Conservation (phyloP, 352 stramenopile species). For the Globisporangium lucens region DNA sequence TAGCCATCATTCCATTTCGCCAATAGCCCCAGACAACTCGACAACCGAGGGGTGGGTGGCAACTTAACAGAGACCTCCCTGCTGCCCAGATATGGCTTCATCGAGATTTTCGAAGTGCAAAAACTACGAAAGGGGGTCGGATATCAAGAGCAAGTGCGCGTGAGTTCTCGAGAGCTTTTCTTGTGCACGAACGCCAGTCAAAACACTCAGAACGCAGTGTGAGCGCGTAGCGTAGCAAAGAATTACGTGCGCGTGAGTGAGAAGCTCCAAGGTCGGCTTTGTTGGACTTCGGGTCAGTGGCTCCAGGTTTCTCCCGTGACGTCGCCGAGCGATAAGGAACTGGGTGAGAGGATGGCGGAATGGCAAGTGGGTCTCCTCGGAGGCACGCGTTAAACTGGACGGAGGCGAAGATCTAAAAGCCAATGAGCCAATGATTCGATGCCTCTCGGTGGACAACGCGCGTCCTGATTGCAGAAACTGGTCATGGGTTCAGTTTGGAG, state of each 20-base stretch:
- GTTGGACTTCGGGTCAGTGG: too few relatives aligned
- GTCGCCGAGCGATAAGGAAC: not conserved
- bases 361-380: not conserved
- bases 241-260: not conserved
- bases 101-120: not conserved
- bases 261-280: not conserved
- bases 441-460: conserved; percentile 1
- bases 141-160: not conserved
- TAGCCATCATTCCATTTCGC: not conserved
- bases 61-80: not conserved
- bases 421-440: not conserved
- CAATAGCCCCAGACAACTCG: not conserved
- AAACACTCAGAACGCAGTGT: not conserved
- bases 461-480: not conserved
- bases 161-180: not conserved
- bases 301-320: not conserved
- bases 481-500: conserved; percentile 6
- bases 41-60: not conserved
- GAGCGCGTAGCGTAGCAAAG: not conserved
- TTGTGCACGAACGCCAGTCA: not conserved
- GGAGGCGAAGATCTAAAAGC: not conserved
- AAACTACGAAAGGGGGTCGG: not conserved
- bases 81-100: conserved; percentile 7
- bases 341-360: not conserved
- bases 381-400: conserved; percentile 12